Base-by-base conservation (phyloP, 768 basidiomycete genomes). In the Phaffia australis region DNA sequence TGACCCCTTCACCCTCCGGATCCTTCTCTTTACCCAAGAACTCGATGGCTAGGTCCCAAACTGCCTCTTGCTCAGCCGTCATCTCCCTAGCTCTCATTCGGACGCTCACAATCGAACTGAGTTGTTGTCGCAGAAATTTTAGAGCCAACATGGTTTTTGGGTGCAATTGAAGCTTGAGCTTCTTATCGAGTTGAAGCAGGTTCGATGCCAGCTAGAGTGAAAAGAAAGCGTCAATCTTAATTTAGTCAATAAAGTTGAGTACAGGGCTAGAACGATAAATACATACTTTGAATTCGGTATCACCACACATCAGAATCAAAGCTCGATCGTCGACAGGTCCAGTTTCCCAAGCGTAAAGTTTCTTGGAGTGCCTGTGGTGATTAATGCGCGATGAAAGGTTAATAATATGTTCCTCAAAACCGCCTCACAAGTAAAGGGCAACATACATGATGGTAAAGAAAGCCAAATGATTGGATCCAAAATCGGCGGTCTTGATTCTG, bases 381-480 rank as follows among this genome's bases (percentile, higher is more conserved):
- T 56, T 68, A 42, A 64, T 65, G 60, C 59, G 68, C 60, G 30
- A 27, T 30, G 61, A 62, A n/a, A 52, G 48, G 19, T 49, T 49
- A 25, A 25, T 18, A 14, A 4, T 19, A 27, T 23, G 21, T 66
- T 25, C 21, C 25, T 27, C 29, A 25, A 7, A 9, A 60, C 56
- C 25, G 35, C 56, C 27, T 35, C 27, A 55, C 15, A 29, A 5
- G 0, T 42, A 42, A 42, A 42, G 6, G 35, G 11, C 49, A 6
- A 75, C 81, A 69, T 70, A 88, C 89, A 91, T 93, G 48, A 94
- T 79, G 0, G 90, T 93, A 75, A 92, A 95, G 75, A 91, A 94
- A 19, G 81, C 79, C 60, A 94, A 74, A 75, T 89, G 81, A 68
- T 86, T 85, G 18, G 82, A 82, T 0, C 84, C 86, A 70, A 92